These are phyloP conservation scores for Platanthera guangdongensis DNA, from an alignment of 106 monocot genomes.

Conservation along the genomic window DNA sequence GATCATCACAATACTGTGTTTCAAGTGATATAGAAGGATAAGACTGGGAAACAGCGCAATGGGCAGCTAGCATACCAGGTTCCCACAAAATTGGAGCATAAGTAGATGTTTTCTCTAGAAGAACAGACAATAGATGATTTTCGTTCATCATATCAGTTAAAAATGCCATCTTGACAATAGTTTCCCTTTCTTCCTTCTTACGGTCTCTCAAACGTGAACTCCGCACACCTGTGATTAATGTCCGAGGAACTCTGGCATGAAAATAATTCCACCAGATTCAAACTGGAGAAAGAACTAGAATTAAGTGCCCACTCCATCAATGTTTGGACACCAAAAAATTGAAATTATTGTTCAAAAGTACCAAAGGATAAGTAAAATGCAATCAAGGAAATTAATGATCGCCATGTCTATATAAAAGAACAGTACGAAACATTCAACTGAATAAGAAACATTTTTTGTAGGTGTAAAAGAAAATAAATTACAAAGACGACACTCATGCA, in stretches of 20 bases:
- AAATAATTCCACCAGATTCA: slow-evolving; percentile 98
- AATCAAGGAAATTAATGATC: not conserved
- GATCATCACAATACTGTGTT: slow-evolving; percentile 1
- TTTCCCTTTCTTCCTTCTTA: slow-evolving; percentile 89
- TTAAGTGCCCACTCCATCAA: slow-evolving; percentile 67
- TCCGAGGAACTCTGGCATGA: slow-evolving; percentile 89
- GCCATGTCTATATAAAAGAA: not conserved
- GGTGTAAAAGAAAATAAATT: slow-evolving; percentile 4
- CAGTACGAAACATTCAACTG: not conserved
- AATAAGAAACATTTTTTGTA: not conserved
- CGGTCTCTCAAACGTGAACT: slow-evolving; percentile 86
- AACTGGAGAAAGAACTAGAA: slow-evolving; percentile 77
- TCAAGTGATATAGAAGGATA: slow-evolving; percentile 7
- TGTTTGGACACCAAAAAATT: slow-evolving; percentile 65
- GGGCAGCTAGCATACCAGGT: slow-evolving; percentile 47
- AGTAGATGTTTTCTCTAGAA: slow-evolving; percentile 51
- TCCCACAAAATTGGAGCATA: slow-evolving; percentile 68
- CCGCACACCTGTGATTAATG: slow-evolving; percentile 49
- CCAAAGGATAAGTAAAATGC: not conserved
- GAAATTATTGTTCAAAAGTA: slow-evolving; percentile 4
- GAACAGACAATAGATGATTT: slow-evolving; percentile 33
- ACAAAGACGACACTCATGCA: not conserved
- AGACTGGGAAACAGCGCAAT: slow-evolving; percentile 17
- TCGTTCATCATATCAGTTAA: slow-evolving; percentile 75
- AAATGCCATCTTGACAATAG: slow-evolving; percentile 77